These are phyloP conservation scores for Diplotaxis tenuifolia DNA, from an alignment of 345 rosid species.

Conservation along the genomic window DNA sequence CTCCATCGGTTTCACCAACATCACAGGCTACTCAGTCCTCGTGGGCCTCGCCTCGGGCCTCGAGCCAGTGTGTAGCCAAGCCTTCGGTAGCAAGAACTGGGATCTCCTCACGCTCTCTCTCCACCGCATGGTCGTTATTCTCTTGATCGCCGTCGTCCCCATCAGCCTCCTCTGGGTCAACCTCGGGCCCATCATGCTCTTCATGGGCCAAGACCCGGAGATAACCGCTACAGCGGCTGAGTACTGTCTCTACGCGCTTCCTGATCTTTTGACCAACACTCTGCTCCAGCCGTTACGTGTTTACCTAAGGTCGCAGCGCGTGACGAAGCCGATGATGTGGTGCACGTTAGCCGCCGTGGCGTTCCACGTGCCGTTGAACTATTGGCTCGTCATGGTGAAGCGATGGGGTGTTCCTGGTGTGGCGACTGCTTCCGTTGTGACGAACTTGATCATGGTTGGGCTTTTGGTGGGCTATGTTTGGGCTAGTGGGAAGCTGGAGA, in stretches of 20 bases:
- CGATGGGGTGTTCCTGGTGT: constrained; percentile 86
- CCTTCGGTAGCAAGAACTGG: constrained; percentile 89
- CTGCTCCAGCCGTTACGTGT: constrained; percentile 83
- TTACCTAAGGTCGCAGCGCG: constrained; percentile 77
- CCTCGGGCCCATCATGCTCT: constrained; percentile 78
- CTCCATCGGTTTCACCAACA: constrained; percentile 94
- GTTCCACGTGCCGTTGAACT: constrained; percentile 86
- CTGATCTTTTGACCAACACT: constrained; percentile 88
- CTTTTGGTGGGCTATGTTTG: constrained; percentile 79
- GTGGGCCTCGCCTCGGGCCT: constrained; percentile 93
- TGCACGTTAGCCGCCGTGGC: constrained; percentile 72
- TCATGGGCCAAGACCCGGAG: constrained; percentile 75
- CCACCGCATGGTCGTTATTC: constrained; percentile 82
- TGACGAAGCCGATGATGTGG: constrained; percentile 97
- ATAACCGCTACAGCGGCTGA: constrained; percentile 87
- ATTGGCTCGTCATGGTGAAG: constrained; percentile 53
- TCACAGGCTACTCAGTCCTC: constrained; percentile 94
- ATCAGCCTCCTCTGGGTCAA: constrained; percentile 81
- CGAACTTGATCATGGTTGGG: constrained; percentile 79
- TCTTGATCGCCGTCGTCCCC: constrained; percentile 70
- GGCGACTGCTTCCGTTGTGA: constrained; percentile 87
- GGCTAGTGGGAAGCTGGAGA: constrained; percentile 55
- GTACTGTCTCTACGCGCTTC: constrained; percentile 79
- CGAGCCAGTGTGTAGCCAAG: constrained; percentile 97
- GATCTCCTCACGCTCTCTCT: constrained; percentile 83